These are phyloP conservation scores for Chrysoporthe puriensis DNA, from an alignment of 2,329 filamentous ascomycete genomes.

Conservation along the genomic window DNA sequence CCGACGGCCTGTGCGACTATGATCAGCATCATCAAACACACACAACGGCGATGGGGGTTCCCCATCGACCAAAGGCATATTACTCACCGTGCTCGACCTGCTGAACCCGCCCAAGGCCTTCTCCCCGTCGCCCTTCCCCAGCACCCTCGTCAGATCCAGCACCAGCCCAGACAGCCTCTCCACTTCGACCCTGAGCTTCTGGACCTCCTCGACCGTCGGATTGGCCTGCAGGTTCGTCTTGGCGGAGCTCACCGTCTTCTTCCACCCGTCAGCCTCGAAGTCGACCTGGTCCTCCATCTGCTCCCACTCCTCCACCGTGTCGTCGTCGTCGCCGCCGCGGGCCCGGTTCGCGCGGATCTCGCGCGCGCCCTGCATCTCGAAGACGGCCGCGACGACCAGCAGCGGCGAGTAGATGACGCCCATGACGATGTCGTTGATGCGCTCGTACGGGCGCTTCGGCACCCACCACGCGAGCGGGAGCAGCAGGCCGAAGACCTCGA, in stretches of 20 bases:
- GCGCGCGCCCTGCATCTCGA: constrained; percentile 69
- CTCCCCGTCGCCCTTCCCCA: constrained; percentile 27
- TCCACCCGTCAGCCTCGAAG: constrained; percentile 84
- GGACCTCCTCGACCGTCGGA: constrained; percentile 71
- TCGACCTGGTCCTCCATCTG: constrained; percentile 73
- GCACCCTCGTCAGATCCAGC: constrained; percentile 33
- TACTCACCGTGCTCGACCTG: constrained; percentile 27
- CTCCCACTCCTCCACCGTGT: constrained; percentile 91
- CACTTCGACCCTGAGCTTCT: constrained; percentile 61
- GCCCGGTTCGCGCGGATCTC: constrained; percentile 74
- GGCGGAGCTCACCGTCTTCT: constrained; percentile 73
- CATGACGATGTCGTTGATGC: constrained; percentile 89
- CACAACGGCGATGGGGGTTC: background rate
- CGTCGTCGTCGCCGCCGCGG: constrained; percentile 86
- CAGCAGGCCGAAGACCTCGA: constrained; percentile 81
- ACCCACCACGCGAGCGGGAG: constrained; percentile 97
- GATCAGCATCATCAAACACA: background rate
- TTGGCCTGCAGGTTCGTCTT: constrained; percentile 85
- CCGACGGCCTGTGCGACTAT: constrained; percentile 11
- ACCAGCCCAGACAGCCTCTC: constrained; percentile 58
- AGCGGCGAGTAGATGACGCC: constrained; percentile 81
- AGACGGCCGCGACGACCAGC: constrained; percentile 74
- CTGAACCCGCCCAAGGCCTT: constrained; percentile 20
- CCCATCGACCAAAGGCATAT: background rate
- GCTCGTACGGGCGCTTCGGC: constrained; percentile 71